These are phyloP conservation scores for Ascochyta rabiei DNA, from an alignment of 2,329 filamentous ascomycete species.

Conservation along the genomic window DNA sequence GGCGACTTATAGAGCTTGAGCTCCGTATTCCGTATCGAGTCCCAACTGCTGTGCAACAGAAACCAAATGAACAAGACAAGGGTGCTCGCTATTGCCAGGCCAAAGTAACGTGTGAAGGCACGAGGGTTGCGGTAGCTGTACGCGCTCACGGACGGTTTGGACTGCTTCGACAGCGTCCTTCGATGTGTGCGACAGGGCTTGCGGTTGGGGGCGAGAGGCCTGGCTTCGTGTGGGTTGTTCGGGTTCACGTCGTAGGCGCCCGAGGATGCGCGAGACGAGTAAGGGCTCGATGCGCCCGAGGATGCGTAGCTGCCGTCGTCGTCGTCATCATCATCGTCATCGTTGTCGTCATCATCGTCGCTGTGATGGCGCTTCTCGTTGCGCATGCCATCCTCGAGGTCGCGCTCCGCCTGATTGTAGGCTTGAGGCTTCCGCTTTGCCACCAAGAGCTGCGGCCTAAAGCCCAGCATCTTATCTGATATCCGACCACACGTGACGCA, in stretches of 20 bases:
- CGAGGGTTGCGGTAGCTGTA: conserved; percentile 70
- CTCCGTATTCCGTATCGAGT: conserved; percentile 68
- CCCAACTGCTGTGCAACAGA: conserved; percentile 74
- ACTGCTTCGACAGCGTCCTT: conserved; percentile 32
- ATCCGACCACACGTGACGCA: neutral
- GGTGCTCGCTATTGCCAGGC: conserved; percentile 70
- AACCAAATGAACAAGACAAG: conserved; percentile 79
- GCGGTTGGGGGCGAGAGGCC: conserved; percentile 26
- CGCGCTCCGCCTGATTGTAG: conserved; percentile 41
- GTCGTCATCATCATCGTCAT: no score
- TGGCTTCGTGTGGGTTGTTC: conserved; percentile 26
- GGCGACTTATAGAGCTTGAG: conserved; percentile 65
- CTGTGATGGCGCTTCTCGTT: conserved; percentile 50
- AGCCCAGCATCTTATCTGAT: conserved; percentile 40
- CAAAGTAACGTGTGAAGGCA: conserved; percentile 78
- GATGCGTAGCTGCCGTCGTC: conserved; percentile 38
- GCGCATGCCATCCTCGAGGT: conserved; percentile 42
- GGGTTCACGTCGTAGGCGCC: conserved; percentile 39
- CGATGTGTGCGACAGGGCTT: conserved; percentile 19
- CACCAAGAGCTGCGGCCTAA: conserved; percentile 41
- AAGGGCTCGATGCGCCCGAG: conserved; percentile 52
- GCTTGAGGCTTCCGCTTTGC: conserved; percentile 46
- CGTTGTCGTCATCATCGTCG: conserved; percentile 38
- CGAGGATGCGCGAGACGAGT: conserved; percentile 60
- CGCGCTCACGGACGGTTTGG: conserved; percentile 40